phyloP scores from a whole-genome alignment of 495 filamentous ascomycete species.

The Aspergillus sclerotioniger region DNA sequence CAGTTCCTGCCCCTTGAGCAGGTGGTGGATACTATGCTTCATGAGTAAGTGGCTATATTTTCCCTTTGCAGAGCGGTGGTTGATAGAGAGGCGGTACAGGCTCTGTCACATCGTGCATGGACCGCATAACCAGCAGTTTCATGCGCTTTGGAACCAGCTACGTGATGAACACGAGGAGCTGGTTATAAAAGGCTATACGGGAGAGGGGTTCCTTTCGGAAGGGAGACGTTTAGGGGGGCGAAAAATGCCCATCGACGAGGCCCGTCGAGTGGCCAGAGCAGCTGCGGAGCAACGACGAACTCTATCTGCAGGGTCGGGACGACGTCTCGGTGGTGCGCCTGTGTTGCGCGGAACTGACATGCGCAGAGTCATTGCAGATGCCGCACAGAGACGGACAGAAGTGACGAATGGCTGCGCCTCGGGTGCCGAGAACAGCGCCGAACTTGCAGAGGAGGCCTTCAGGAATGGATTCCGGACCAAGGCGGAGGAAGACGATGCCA shows the following conservation, averaged over 20 bases:
- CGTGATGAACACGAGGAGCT: constrained; percentile 80
- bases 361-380: constrained; percentile 69
- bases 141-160: constrained; percentile 83
- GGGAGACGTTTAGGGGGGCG: constrained; percentile 72
- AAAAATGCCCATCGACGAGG: constrained; percentile 69
- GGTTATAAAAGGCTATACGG: constrained; percentile 78
- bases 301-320: constrained; percentile 62
- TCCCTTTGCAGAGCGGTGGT: background rate
- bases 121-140: constrained; percentile 79
- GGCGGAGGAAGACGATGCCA: constrained; percentile 85
- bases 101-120: constrained; percentile 84
- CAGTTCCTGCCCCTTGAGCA: constrained; percentile 80
- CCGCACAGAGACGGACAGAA: constrained; percentile 65
- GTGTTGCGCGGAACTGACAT: constrained; percentile 66
- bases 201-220: constrained; percentile 80
- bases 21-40: constrained; percentile 88
- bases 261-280: constrained; percentile 68
- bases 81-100: constrained; percentile 20
- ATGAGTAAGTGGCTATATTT: constrained; percentile 58
- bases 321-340: constrained; percentile 68
- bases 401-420: constrained; percentile 74
- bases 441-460: constrained; percentile 68
- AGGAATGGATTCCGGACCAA: constrained; percentile 76
- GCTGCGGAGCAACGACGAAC: constrained; percentile 71
- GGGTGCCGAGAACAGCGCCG: constrained; percentile 52